Evolutionary conservation across 768 basidiomycete genomes (phyloP), one percentile per base, ranked within the genome.

Genomic region (Lactarius evosmus): DNA sequence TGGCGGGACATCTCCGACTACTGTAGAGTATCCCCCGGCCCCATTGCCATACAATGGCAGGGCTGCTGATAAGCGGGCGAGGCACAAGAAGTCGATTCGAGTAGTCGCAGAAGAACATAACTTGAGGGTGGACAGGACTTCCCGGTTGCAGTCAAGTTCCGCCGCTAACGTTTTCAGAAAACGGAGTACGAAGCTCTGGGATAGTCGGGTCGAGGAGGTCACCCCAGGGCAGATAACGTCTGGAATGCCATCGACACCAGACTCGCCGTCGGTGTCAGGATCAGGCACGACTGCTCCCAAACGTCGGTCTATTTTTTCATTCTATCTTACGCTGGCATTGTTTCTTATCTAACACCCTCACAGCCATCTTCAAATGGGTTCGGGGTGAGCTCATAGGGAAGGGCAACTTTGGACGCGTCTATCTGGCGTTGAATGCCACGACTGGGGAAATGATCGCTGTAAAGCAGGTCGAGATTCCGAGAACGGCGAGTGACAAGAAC

Each of bases 381-480:
- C 89, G 96, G 70, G 97, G 97, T 58, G 95, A 98, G 75, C 82
- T 98, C 40, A 98, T 99, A 66, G 97, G 97, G 34, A 93, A 92
- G 72, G 97, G 97, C 29, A 95, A 95, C 14, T 99, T 95, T 71
- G 97, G 97, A 14, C 86, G 91, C 49, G 97, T 99, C 32, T 99
- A 98, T 72, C 85, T 98, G 60, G 97, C 93, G 19, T 79, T 98
- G 63, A 98, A 98, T 73, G 93, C 92, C 34, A 95, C 93, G 3
- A 96, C 95, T 0, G 95, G 95, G 62, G 95, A 98, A 76, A 96
- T 98, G 93, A 95, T 98, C 70, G 97, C 97, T 19, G 97, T 99
- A 67, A 99, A 99, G 76, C 97, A 98, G 76, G 97, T 99, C 53
- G 97, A 98, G 74, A 84, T 95, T 62, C 96, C 97, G 1, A 85